phyloP scores from a whole-genome alignment of 23 red algal genomes.

The Gracilaria domingensis region DNA sequence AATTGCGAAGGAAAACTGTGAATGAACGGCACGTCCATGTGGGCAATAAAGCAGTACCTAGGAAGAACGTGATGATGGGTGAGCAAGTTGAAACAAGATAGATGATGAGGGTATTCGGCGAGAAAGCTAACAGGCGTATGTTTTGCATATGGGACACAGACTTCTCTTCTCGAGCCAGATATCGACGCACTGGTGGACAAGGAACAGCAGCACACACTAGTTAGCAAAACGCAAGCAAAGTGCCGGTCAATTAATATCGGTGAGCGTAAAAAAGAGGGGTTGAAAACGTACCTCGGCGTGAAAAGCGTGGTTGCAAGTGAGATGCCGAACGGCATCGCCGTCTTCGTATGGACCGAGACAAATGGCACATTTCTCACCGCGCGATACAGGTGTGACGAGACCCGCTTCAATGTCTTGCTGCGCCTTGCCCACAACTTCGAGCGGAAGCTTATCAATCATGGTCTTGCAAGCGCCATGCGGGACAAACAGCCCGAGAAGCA shows the following conservation, averaged over 20 bases:
- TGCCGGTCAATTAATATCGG: neutral
- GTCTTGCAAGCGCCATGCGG: slow-evolving; percentile 60
- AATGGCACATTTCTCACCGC: slow-evolving; percentile 64
- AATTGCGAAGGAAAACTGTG: slow-evolving; percentile 30
- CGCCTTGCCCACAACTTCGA: slow-evolving; percentile 34
- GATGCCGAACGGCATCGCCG: slow-evolving; percentile 55
- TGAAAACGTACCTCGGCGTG: slow-evolving; percentile 60
- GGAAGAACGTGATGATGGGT: neutral
- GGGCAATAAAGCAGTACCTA: neutral
- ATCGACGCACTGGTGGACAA: slow-evolving; percentile 46
- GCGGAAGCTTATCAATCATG: slow-evolving; percentile 55
- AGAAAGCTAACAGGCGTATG: slow-evolving; percentile 32
- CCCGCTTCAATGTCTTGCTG: neutral
- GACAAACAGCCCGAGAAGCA: slow-evolving; percentile 63
- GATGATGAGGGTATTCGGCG: neutral
- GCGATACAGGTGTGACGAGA: slow-evolving; percentile 4
- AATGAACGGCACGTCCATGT: neutral
- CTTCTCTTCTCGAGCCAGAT: slow-evolving; percentile 69
- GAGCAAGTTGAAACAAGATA: neutral
- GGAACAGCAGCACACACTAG: neutral
- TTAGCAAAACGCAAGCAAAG: neutral
- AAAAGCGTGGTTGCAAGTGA: slow-evolving; percentile 59
- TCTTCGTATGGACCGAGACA: slow-evolving; percentile 56
- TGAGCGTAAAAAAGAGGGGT: neutral
- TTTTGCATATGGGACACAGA: slow-evolving; percentile 77